Base-by-base conservation (phyloP, 2,329 filamentous ascomycete species). In the Waltergamsia citrina region DNA sequence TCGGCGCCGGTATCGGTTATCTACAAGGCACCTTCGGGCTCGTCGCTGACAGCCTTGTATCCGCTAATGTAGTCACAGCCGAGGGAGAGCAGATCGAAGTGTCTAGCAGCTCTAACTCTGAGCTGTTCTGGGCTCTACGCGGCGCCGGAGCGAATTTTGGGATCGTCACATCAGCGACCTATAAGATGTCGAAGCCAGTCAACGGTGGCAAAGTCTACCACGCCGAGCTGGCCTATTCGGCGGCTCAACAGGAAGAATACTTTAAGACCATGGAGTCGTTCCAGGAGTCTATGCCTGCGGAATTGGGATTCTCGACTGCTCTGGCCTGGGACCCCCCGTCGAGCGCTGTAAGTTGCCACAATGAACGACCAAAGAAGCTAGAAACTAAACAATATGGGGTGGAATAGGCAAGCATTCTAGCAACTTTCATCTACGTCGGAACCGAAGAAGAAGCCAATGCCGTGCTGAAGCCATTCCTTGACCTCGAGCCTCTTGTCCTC, bases 81-180 rank as follows among this genome's bases (percentile, higher is more conserved):
- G 50, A 67, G 37, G 68, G 69, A 12, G 54, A 45, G 9, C 30
- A 57, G 31, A 39, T 48, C 5, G 58, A 51, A 0, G 46, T 63
- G 2, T 48, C 57, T 40, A 45, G 49, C 67, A 3, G 46, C 10
- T 40, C 56, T 28, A 56, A 64, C 37, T 39, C 47, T 0, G 61
- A 62, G 35, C 47, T 67, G 3, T 69, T 63, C 45, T 66, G 58
- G 55, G 65, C 61, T n/a, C 42, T 69, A 5, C 53, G 57, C 3
- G 65, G 64, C 15, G 64, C 62, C 2, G 65, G 65, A 3, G 69
- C 74, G 34, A 75, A 75, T 44, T 75, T 76, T 37, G 73, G 71
- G 1, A 63, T 48, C 19, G 69, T 74, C 4, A 56, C 63, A 12
- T 14, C 20, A 23, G 32, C 32, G 6, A 22, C 20, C 16, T 34